phyloP scores from a whole-genome alignment of 495 filamentous ascomycete genomes.

The Lentithecium fluviatile region DNA sequence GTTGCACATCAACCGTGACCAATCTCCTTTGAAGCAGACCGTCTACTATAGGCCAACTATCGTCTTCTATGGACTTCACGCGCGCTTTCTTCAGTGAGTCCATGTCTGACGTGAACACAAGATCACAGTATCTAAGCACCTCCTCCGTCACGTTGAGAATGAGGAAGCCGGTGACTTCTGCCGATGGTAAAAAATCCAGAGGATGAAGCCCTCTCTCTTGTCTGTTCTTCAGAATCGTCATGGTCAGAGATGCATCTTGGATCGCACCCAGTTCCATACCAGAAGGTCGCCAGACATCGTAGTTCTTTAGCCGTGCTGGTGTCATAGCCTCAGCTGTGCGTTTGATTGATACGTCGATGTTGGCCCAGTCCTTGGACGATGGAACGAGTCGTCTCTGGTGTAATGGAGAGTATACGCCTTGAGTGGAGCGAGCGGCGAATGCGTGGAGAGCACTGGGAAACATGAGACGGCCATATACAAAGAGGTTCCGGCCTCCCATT shows the following conservation, averaged over 20 bases:
- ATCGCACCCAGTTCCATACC: conserved; percentile 1
- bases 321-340: conserved; percentile 13
- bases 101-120: conserved; percentile 4
- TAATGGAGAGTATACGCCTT: conserved; percentile 9
- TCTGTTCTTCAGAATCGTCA: not conserved
- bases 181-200: not conserved
- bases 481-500: conserved; percentile 4
- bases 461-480: conserved; percentile 15
- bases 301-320: conserved; percentile 6
- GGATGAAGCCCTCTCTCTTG: not conserved
- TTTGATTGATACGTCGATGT: conserved; percentile 6
- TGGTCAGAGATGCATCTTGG: not conserved
- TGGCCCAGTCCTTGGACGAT: conserved; percentile 5
- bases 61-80: not conserved
- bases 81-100: not conserved
- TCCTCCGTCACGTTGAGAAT: conserved; percentile 10
- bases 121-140: conserved; percentile 12
- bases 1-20: conserved; percentile 3
- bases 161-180: conserved; percentile 8
- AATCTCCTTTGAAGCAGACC: not conserved
- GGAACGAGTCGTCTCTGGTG: conserved; percentile 10
- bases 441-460: conserved; percentile 11
- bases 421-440: not conserved
- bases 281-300: conserved; percentile 7
- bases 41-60: not conserved